These are phyloP conservation scores for Eragrostis nindensis DNA, from an alignment of 176 grass and related monocot genomes.

Conservation along the genomic window DNA sequence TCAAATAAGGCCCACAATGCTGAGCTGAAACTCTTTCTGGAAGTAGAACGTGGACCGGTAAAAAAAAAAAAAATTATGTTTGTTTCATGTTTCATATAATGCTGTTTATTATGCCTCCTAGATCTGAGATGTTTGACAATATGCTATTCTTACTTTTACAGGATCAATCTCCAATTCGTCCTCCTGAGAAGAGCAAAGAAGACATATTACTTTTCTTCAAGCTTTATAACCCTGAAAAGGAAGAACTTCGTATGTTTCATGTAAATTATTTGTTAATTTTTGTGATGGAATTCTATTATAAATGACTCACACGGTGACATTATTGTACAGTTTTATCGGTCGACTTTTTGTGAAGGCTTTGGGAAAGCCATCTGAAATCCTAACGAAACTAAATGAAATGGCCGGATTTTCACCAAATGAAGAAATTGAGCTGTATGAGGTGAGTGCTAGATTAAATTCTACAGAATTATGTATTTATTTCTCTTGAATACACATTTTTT, in stretches of 20 bases:
- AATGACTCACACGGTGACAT: conserved; percentile 36
- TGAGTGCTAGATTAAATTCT: conserved; percentile 23
- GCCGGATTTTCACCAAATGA: conserved; percentile 85
- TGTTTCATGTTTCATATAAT: conserved; percentile 35
- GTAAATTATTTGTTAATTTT: conserved; percentile 17
- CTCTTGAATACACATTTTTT: conserved; percentile 6
- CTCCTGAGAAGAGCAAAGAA: conserved; percentile 89
- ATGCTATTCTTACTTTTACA: conserved; percentile 43
- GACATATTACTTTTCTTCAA: conserved; percentile 97
- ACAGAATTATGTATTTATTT: conserved; percentile 17
- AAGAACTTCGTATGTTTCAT: conserved; percentile 76
- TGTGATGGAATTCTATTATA: conserved; percentile 14
- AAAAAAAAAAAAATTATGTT: conserved; percentile 27
- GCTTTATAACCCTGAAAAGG: conserved; percentile 90
- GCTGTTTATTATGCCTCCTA: conserved; percentile 21
- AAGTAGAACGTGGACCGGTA: conserved; percentile 89
- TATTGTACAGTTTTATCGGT: conserved; percentile 70
- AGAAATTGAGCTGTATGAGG: conserved; percentile 94
- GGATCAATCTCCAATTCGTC: conserved; percentile 75
- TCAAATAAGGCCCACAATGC: conserved; percentile 98
- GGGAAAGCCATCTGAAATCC: conserved; percentile 86
- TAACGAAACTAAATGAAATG: conserved; percentile 83
- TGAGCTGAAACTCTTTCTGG: conserved; percentile 93
- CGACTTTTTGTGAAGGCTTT: conserved; percentile 85
- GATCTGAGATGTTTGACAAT: conserved; percentile 23